A percentile compares a stretch with the other conserved stretches of the same genome.
Conservation (phyloP, 306 rosid species). For the Sicyos edulis region DNA sequence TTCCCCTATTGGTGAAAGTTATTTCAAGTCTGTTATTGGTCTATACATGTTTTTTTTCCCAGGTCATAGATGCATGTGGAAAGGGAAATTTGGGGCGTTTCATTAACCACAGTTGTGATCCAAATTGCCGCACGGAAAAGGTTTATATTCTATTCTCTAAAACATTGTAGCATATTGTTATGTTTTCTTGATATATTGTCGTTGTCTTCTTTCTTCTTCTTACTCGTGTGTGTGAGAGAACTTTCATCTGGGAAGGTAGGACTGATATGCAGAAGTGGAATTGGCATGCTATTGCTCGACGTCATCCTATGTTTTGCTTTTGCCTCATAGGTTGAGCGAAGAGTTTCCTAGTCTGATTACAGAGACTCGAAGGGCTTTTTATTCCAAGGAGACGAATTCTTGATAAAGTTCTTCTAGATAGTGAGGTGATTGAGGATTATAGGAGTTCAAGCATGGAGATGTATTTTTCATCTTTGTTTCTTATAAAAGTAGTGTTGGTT, state of each 20-base stretch:
- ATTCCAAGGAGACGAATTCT: neutral
- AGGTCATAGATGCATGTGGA: slow-evolving; percentile 98
- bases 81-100: slow-evolving; percentile 99
- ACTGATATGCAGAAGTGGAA: neutral
- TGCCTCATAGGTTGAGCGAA: neutral
- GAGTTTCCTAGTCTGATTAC: neutral
- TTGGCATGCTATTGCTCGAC: neutral
- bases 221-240: too few species aligned
- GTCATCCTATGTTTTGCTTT: neutral
- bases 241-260: neutral
- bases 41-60: slow-evolving; percentile 24
- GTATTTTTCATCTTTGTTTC: neutral
- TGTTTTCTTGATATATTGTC: neutral
- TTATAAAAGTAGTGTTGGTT: too few species aligned
- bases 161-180: neutral
- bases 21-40: neutral
- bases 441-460: neutral
- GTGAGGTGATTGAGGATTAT: neutral
- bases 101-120: slow-evolving; percentile 97
- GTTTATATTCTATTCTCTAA: slow-evolving; percentile 30
- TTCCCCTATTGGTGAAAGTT: neutral
- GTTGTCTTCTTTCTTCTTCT: neutral
- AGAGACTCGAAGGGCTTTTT: neutral
- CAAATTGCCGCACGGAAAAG: slow-evolving; percentile 97
- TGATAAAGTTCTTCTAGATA: neutral